Base-by-base conservation (phyloP, 2,329 filamentous ascomycete genomes). In the Didymella glomerata region DNA sequence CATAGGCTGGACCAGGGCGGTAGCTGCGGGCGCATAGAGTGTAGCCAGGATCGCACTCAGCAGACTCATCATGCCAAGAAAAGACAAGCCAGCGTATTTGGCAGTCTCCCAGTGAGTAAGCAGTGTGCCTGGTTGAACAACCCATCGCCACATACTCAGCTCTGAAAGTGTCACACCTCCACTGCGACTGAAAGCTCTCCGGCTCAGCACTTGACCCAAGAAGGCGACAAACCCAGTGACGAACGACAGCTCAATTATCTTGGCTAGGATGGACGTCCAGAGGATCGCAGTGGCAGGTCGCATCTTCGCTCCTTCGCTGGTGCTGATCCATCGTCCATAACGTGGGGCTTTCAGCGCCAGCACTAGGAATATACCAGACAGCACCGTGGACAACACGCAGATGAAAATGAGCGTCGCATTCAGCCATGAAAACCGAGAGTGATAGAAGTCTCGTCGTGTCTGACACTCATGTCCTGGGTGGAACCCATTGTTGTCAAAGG, bases 191-290 rank as follows among this genome's bases (percentile, higher is more conserved):
- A 91, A 84, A 0, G 90, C 88, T 54, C 89, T 80, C 20, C 89
- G 83, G n/a, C 86, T 92, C 16, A 94, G 77, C 0, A 90, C 84
- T 72, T 95, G 91, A 0, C 91, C 91, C 0, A 93, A 73, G 54
- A 90, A 90, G 0, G 88, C 85, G 1, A 93, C 88, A 60, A 92
- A 90, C 0, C 91, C 87, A 0, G 90, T 92, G 3, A 92, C 90
- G 68, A 93, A 94, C 0, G 88, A 87, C 63, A 93, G 72, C 76
- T 94, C 91, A 47, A 93, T 91, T 0, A 88, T 85, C 76, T 93
- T 94, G 8, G 91, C 89, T 34, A 92, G 79, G 2, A 92, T 76
- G 0, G 90, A 85, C n/a, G 86, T 87, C 0, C 93, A 69, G 1
- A 91, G 76, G 0, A 86, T 88, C 0, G 91, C 90, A 1, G 86